Evolutionary conservation across 495 filamentous ascomycete genomes (phyloP), one percentile per base, ranked within the genome.

Genomic region (Penicillium alfredii): DNA sequence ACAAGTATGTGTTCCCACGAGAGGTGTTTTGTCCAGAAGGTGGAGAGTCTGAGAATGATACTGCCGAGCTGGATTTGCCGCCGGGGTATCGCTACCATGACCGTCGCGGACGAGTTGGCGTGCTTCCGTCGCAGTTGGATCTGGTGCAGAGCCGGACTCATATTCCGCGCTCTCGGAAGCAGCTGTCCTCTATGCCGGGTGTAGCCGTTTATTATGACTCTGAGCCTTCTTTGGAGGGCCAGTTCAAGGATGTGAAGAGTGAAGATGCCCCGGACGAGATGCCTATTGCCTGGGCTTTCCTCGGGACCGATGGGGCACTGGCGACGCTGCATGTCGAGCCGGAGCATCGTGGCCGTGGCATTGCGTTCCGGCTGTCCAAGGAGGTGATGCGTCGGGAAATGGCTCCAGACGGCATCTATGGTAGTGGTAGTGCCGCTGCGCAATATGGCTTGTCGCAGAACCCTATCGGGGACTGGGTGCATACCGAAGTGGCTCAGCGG

Each of bases 301-400:
- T 74, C 4, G 62, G 61, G 4, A 17, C 60, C 3, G 72, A 76
- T 50, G 72, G 73, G 3, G 51, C 55, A 4, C 35, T 76, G 28
- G 55, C 63, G 5, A 69, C 68, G 6, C 33, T 78, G 37, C 68
- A 74, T 49, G 72, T 76, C 29, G 61, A 73, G 33, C 51, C 58
- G 19, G 65, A 54, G 30, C 60, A 75, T 56, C 53, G 73, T 1
- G 67, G 71, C 0, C 47, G 42, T 17, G 69, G 71, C 1, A 38
- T 76, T 3, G 71, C 67, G 13, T 49, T 56, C 24, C 17, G 39
- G 9, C 58, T 74, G 30, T 60, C 59, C 1, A 45, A 43, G 19
- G 53, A 66, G 33, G 43, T 68, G 0, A 63, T 63, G 60, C 42
- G 45, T 16, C 30, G 42, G 25, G 56, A 63, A 1, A 58, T 61